Percentiles rank a stretch among this genome's conserved stretches.
These are phyloP conservation scores for Primulina huaijiensis DNA, from an alignment of 257 asterid genomes.

Conservation along the genomic window DNA sequence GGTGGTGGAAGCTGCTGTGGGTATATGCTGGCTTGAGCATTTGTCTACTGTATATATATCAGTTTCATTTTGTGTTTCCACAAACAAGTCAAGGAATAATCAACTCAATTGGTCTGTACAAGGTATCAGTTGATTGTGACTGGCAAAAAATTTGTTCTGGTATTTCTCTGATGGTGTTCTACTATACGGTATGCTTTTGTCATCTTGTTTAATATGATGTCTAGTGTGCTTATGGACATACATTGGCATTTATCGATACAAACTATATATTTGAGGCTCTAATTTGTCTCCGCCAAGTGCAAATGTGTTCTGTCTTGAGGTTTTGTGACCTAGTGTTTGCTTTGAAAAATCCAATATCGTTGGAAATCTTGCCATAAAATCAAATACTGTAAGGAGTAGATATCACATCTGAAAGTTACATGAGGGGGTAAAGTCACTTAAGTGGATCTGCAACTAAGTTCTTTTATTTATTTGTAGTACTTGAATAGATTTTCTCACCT, in stretches of 20 bases:
- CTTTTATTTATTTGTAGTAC: not conserved
- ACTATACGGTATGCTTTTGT: slow-evolving; percentile 70
- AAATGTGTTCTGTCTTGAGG: not conserved
- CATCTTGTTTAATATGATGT: slow-evolving; percentile 25
- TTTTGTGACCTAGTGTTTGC: slow-evolving; percentile 11
- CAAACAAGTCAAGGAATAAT: slow-evolving; percentile 42
- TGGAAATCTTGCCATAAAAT: slow-evolving; percentile 4
- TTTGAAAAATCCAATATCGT: not conserved
- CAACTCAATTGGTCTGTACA: slow-evolving; percentile 67
- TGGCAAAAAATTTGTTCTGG: slow-evolving; percentile 80
- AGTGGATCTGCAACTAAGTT: not conserved
- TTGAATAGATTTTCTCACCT: not conserved
- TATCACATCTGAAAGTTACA: no score
- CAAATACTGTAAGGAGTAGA: slow-evolving; percentile 1
- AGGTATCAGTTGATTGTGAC: slow-evolving; percentile 56
- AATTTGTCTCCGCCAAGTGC: no score
- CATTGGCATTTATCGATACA: not conserved
- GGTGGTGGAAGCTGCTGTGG: slow-evolving; percentile 99
- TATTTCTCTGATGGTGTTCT: slow-evolving; percentile 73
- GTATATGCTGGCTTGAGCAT: slow-evolving; percentile 72
- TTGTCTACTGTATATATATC: slow-evolving; percentile 74
- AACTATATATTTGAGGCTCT: not conserved
- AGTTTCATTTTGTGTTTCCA: slow-evolving; percentile 73
- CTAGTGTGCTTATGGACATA: slow-evolving; percentile 12
- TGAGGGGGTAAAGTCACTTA: not conserved